Evolutionary conservation across 2,329 filamentous ascomycete species (phyloP), one percentile per base, ranked within the genome.

Genomic region (Pseudogymnoascus sp.): DNA sequence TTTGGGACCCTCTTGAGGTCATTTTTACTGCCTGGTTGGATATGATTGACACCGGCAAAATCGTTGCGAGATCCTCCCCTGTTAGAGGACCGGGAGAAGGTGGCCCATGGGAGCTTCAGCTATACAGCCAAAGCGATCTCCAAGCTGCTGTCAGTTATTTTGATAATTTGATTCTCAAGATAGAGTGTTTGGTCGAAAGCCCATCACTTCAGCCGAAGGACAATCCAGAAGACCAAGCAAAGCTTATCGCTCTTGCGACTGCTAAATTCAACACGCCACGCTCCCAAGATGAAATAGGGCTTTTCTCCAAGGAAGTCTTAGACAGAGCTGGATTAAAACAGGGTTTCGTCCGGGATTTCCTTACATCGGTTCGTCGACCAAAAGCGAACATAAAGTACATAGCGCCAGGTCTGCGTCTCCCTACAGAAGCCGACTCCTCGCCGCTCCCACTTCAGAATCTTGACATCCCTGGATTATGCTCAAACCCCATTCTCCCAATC

Each of bases 1-100:
- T 63, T 11, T 70, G 69, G 67, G 28, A 69, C 63, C 69, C 67
- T 14, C 65, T 70, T n/a, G 68, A 70, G 51, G 63, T 66, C 13
- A 63, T 70, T 23, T 62, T 70, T 10, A 63, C 37, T 34, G 43
- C 61, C 4, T 70, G 68, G 68, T 57, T 69, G 1, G 65, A 51
- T 16, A 66, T 68, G 61, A 63, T 68, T 19, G 61, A 65, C 10
- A 37, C 60, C 0, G 63, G 65, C 34, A 70, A 70, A 61, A 48
- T 69, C 25, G 41, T 54, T 13, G 67, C 66, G 31, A 48, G 25
- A 39, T 51, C 36, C 65, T 37, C 31, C 1, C 60, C n/a, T 16
- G 28, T 39, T 28, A 43, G 23, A 62, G 37, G 39, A 21, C 28
- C 31, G 28, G 41, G 41, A 54, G 31, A 65, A 36, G 13, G 13